Evolutionary conservation across 2,329 filamentous ascomycete genomes (phyloP).

Genomic region (Pezicula neosporulosa): DNA sequence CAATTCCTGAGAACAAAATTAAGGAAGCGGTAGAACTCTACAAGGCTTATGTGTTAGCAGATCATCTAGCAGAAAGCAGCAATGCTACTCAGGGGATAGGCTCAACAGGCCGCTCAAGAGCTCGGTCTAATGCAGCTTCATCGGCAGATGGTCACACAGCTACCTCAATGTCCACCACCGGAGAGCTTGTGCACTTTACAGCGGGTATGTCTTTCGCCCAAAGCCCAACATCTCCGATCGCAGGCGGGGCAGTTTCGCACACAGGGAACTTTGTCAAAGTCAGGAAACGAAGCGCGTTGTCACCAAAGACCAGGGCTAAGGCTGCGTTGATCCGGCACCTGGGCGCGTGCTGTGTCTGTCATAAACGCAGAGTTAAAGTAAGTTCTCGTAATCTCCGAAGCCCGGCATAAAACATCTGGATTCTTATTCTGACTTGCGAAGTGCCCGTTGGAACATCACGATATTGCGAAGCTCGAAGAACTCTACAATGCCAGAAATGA

Average conservation of each 20-base stretch:
- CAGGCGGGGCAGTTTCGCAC: constrained; percentile 12
- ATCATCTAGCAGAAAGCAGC: constrained; percentile 13
- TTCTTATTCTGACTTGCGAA: not conserved
- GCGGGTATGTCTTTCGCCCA: no score
- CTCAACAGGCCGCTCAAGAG: constrained; percentile 11
- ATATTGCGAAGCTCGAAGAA: constrained; percentile 19
- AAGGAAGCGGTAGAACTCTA: constrained; percentile 19
- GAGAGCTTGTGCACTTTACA: not conserved
- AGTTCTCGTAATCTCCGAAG: not conserved
- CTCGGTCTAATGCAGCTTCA: constrained; percentile 17
- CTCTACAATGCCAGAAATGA: constrained; percentile 2
- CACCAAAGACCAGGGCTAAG: constrained; percentile 18
- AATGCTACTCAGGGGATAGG: constrained; percentile 10
- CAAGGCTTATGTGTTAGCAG: constrained; percentile 8
- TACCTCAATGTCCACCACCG: not conserved
- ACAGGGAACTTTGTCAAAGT: constrained; percentile 19
- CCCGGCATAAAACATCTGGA: not conserved
- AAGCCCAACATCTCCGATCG: not conserved
- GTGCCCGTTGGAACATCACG: constrained; percentile 27
- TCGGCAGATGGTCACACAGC: constrained; percentile 14
- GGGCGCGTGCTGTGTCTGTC: constrained; percentile 20
- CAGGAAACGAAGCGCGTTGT: constrained; percentile 16
- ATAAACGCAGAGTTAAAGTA: constrained; percentile 16
- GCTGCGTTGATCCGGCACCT: constrained; percentile 24
- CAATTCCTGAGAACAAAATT: constrained; percentile 19